Base-by-base conservation (phyloP, 2,329 filamentous ascomycete species). In the Fusarium algeriense region DNA sequence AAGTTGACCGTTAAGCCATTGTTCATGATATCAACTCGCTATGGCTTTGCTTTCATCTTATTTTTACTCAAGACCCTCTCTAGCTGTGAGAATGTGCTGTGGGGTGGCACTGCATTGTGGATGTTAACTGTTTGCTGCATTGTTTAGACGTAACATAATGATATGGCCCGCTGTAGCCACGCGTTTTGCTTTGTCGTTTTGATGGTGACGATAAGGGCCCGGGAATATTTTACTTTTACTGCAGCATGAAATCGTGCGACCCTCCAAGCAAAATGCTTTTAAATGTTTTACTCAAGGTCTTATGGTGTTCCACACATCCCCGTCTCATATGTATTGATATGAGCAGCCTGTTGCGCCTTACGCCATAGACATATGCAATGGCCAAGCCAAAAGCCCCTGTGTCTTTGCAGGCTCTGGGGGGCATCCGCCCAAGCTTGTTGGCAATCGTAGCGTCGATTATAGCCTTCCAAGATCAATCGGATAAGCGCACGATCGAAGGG, bases 401-500 rank as follows among this genome's bases (percentile, higher is more conserved):
- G 35, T 53, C 30, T 56, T 45, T 32, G 41, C 40, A 38, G 60
- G 40, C 35, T 58, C 34, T 37, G n/a, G 41, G 28, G 40, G 28
- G 23, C n/a, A 35, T 66, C 57, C 50, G 32, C 37, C 49, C 54
- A 54, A 53, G 43, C 10, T 54, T 63, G 52, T 64, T 64, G 43
- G 52, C 68, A 60, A 54, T 62, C 54, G 45, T 63, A 50, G 41
- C 48, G 41, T 49, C 26, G 44, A 32, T 50, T 45, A 64, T 69
- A 28, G 62, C 46, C 40, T 43, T 73, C 44, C 35, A 53, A 50
- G 48, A 66, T 58, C 52, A 34, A 40, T 58, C 14, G 46, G 44
- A 44, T 46, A 60, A 69, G 45, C 43, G 50, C 35, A 50, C 56
- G 67, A 73, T 73, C 48, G 45, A 71, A 61, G 56, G 67, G 46